phyloP scores from a whole-genome alignment of 345 rosid species.

The Syzygium aqueum region DNA sequence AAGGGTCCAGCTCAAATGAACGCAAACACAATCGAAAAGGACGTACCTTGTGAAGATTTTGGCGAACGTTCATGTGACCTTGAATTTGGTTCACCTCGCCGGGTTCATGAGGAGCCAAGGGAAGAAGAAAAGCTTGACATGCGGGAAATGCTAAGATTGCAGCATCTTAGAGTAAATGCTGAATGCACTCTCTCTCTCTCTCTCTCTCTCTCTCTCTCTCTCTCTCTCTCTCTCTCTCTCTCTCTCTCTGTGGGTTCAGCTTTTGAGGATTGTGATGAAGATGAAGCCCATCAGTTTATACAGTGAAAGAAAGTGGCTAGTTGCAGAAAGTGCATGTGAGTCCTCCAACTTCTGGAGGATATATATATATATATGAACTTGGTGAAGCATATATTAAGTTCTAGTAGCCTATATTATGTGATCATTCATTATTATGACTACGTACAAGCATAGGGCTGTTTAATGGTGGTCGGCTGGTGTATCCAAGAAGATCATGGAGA shows the following conservation, averaged over 20 bases:
- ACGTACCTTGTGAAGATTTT: constrained; percentile 19
- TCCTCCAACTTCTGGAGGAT: neutral
- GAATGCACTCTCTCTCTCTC: neutral
- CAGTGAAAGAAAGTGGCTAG: neutral
- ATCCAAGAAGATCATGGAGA: neutral
- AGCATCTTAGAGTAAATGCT: neutral
- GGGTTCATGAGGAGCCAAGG: neutral
- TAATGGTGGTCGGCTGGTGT: neutral
- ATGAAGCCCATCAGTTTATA: neutral
- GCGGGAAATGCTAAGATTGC: neutral
- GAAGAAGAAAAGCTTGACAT: constrained; percentile 7
- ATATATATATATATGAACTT: neutral
- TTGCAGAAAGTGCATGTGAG: neutral
- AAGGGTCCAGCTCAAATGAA: neutral
- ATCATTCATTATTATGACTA: neutral
- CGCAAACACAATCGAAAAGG: neutral
- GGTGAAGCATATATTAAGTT: neutral
- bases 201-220: neutral
- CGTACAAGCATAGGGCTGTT: neutral
- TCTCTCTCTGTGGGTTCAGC: neutral
- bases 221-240: no score
- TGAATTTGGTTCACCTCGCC: constrained; percentile 3
- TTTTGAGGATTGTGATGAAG: neutral
- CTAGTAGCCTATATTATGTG: neutral
- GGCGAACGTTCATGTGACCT: constrained; percentile 7